Conservation (phyloP, 805 yeast genomes). For the Candida tallmaniae region DNA sequence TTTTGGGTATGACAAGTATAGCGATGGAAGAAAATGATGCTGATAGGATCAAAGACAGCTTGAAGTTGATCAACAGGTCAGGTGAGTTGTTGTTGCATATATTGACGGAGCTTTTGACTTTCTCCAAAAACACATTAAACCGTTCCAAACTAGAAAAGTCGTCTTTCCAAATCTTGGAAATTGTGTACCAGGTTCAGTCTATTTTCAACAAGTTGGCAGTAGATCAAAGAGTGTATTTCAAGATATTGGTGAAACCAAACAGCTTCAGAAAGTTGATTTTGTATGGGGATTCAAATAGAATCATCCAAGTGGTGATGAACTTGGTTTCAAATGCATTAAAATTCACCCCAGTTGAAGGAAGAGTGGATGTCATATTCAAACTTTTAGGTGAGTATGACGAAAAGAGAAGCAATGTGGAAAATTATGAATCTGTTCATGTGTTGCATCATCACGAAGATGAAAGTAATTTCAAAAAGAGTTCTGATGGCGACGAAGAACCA, state of each 20-base stretch:
- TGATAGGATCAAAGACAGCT: conserved; percentile 62
- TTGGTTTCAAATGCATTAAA: conserved; percentile 86
- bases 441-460: conserved; percentile 14
- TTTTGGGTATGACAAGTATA: conserved; percentile 90
- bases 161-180: conserved; percentile 73
- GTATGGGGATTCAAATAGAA: conserved; percentile 85
- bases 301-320: conserved; percentile 89
- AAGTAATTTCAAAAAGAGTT: too few relatives aligned
- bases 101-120: conserved; percentile 84
- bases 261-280: conserved; percentile 58
- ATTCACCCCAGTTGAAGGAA: conserved; percentile 88
- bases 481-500: background rate
- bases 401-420: conserved; percentile 33
- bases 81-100: conserved; percentile 89
- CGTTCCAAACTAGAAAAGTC: conserved; percentile 78
- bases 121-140: conserved; percentile 86
- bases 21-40: conserved; percentile 83
- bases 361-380: conserved; percentile 59
- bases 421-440: conserved; percentile 46
- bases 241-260: conserved; percentile 61
- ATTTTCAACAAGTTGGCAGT: conserved; percentile 78
- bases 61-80: conserved; percentile 80
- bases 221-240: conserved; percentile 69
- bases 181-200: conserved; percentile 78
- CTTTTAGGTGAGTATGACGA: conserved; percentile 70